These are phyloP conservation scores for Cystoderma amianthinum DNA, from an alignment of 768 basidiomycete species.

Conservation along the genomic window DNA sequence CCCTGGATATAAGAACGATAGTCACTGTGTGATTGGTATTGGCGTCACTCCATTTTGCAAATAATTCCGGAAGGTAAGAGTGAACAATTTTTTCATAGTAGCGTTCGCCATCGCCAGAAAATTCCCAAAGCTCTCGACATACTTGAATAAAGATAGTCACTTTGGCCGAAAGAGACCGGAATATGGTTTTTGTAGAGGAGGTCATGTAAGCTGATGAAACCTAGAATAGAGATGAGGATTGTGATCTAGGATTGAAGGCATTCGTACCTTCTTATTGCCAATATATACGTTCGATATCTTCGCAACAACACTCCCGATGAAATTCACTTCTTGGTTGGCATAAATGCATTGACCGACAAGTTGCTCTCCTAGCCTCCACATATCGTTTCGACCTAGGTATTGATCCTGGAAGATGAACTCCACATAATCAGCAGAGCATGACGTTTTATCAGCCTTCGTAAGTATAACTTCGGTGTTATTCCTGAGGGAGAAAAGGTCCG, in stretches of 20 bases:
- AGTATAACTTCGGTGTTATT: conserved; percentile 68
- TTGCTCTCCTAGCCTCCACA: conserved; percentile 89
- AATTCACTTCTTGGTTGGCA: conserved; percentile 76
- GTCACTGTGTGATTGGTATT: conserved; percentile 91
- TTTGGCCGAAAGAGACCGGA: conserved; percentile 86
- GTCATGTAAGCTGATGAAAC: conserved; percentile 80
- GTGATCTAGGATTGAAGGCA: background rate
- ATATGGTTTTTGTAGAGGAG: conserved; percentile 79
- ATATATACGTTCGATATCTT: conserved; percentile 79
- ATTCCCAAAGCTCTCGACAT: conserved; percentile 94
- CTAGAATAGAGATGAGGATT: conserved; percentile 25
- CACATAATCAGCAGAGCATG: conserved; percentile 66
- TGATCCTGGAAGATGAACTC: conserved; percentile 94
- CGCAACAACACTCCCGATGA: conserved; percentile 77
- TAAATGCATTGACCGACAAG: conserved; percentile 79
- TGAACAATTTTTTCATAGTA: conserved; percentile 98
- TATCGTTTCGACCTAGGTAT: conserved; percentile 92
- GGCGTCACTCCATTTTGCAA: conserved; percentile 75
- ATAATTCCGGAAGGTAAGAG: conserved; percentile 88
- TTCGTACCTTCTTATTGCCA: conserved; percentile 52
- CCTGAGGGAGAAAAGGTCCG: conserved; percentile 62
- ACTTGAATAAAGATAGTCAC: conserved; percentile 95
- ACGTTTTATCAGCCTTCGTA: conserved; percentile 67
- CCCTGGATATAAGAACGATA: conserved; percentile 89
- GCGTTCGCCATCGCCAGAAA: conserved; percentile 92